A percentile compares a stretch with the other conserved stretches of the same genome.
Conservation (phyloP, 805 yeast species). For the Yarrowia sp. region DNA sequence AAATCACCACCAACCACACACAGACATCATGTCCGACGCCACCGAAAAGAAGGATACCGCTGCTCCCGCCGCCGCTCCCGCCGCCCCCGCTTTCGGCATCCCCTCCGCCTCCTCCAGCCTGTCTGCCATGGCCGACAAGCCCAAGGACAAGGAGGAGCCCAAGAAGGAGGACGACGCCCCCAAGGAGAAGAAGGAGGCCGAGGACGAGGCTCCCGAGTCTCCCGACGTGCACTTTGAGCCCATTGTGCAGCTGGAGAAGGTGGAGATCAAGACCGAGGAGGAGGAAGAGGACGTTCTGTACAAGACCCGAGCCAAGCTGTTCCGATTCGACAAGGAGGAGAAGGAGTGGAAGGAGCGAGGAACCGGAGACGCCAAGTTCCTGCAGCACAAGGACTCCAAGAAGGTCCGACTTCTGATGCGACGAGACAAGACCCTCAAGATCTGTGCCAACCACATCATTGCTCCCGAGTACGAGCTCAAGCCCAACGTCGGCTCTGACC, state of each 20-base stretch:
- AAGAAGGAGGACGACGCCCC: slow-evolving; percentile 38
- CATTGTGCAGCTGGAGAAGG: slow-evolving; percentile 88
- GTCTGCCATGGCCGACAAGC: slow-evolving; percentile 46
- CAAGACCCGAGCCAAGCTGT: slow-evolving; percentile 89
- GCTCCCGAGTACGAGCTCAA: slow-evolving; percentile 72
- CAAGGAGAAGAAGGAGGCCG: slow-evolving; percentile 45
- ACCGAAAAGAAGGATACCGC: slow-evolving; percentile 27
- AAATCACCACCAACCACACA: slow-evolving; percentile 21
- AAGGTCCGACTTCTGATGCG: slow-evolving; percentile 95
- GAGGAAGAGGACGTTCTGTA: slow-evolving; percentile 79
- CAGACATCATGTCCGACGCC: slow-evolving; percentile 16
- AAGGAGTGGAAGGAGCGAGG: slow-evolving; percentile 99
- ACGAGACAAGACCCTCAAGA: slow-evolving; percentile 97
- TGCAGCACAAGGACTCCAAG: slow-evolving; percentile 77
- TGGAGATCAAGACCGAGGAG: slow-evolving; percentile 93
- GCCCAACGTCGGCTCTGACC: slow-evolving; percentile 94
- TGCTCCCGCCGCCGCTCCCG: slow-evolving; percentile 26
- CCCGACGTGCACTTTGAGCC: slow-evolving; percentile 96
- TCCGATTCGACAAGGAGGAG: slow-evolving; percentile 78
- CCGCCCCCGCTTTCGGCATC: slow-evolving; percentile 24
- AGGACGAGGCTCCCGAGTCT: slow-evolving; percentile 63
- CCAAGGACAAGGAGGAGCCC: slow-evolving; percentile 55
- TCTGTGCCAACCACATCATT: slow-evolving; percentile 93
- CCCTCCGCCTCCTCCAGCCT: slow-evolving; percentile 17
- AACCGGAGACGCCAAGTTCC: slow-evolving; percentile 95